These are phyloP conservation scores for Entomortierella beljakovae DNA, from an alignment of 192 early-diverging fungal genomes.

Conservation along the genomic window DNA sequence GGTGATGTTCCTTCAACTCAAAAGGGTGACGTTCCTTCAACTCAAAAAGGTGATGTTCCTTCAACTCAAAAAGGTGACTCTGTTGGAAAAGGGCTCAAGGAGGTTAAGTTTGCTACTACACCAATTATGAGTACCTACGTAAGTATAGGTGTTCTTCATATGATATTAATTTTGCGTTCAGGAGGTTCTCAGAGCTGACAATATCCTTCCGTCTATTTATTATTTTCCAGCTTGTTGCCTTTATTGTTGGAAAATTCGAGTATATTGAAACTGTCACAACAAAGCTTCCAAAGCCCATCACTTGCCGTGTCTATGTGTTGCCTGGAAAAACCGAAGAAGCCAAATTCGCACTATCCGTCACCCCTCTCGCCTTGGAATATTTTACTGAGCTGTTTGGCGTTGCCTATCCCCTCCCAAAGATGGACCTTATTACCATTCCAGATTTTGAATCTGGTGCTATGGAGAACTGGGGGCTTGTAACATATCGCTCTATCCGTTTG, in stretches of 20 bases:
- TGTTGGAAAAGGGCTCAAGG: constrained; percentile 66
- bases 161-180: not conserved
- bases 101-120: constrained; percentile 89
- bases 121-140: constrained; percentile 96
- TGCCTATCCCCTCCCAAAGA: constrained; percentile 93
- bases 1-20: constrained; percentile 49
- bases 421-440: constrained; percentile 91
- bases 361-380: constrained; percentile 82
- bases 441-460: constrained; percentile 92
- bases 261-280: constrained; percentile 86
- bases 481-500: constrained; percentile 86
- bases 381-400: constrained; percentile 90
- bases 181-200: not conserved
- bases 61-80: constrained; percentile 41
- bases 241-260: constrained; percentile 92
- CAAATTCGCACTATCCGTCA: constrained; percentile 84
- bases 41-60: constrained; percentile 36
- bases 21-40: constrained; percentile 39
- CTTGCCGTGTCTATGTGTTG: constrained; percentile 87
- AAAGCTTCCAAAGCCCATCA: constrained; percentile 78
- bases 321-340: constrained; percentile 85
- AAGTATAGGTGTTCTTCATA: constrained; percentile 22
- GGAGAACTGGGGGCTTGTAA: constrained; percentile 99
- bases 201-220: not conserved
- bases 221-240: constrained; percentile 75